Conservation (phyloP, 345 rosid genomes). For the Arabidopsis thaliana region TAIR10.1 NC_003076.8:1938501-1939000, state of each 20-base stretch:
- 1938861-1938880: neutral
- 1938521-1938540: too few relatives aligned
- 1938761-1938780: neutral
- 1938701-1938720: slow-evolving; percentile 2
- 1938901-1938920: slow-evolving; percentile 9
- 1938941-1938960: slow-evolving; percentile 90
- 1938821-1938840: slow-evolving; percentile 84
- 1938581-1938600: neutral
- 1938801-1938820: slow-evolving; percentile 83
- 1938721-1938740: neutral
- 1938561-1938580: slow-evolving; percentile 15
- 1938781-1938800: slow-evolving; percentile 71
- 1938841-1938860: neutral
- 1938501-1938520: too few relatives aligned
- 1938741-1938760: neutral
- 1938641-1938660: slow-evolving; percentile 29
- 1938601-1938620: too few relatives aligned
- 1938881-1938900: neutral
- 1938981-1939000: slow-evolving; percentile 84
- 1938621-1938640: slow-evolving; percentile 34
- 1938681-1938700: neutral
- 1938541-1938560: neutral
- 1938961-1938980: slow-evolving; percentile 84
- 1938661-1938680: neutral
- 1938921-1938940: slow-evolving; percentile 93